These are phyloP conservation scores for Mortierella sp. DNA, from an alignment of 371 early-diverging fungal species.

Conservation along the genomic window DNA sequence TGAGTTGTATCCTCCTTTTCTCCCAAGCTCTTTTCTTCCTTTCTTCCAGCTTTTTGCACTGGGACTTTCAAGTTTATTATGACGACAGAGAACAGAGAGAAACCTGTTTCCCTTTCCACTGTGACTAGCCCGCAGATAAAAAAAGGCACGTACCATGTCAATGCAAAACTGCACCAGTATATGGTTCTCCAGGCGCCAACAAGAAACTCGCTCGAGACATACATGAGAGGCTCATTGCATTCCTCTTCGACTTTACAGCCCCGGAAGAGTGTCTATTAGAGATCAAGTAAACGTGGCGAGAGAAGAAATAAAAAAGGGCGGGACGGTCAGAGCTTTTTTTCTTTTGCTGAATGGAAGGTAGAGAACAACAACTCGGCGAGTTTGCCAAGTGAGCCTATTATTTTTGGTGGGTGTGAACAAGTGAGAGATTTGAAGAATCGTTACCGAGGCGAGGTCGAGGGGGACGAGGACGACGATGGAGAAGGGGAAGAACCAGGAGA, in stretches of 20 bases:
- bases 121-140: not conserved
- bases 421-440: conserved; percentile 21
- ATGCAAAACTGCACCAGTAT: conserved; percentile 93
- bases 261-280: conserved; percentile 75
- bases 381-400: not conserved
- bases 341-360: conserved; percentile 3
- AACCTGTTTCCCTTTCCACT: not conserved
- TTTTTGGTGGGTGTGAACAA: too few species aligned
- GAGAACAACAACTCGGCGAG: not conserved
- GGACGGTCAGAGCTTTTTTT: not conserved
- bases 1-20: too few species aligned
- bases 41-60: too few species aligned
- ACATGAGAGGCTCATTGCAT: conserved; percentile 84
- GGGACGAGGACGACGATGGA: conserved; percentile 91
- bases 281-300: not conserved
- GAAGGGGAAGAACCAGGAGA: conserved; percentile 92
- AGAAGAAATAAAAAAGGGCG: not conserved
- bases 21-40: too few species aligned
- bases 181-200: conserved; percentile 86
- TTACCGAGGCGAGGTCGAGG: conserved; percentile 91
- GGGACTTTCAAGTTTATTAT: not conserved
- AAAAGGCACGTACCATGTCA: conserved; percentile 79
- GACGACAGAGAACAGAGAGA: not conserved
- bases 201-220: conserved; percentile 77
- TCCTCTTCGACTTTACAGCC: conserved; percentile 64